A percentile compares a stretch with the other conserved stretches of the same genome.
Evolutionary conservation across 495 filamentous ascomycete genomes (phyloP).

Genomic region (Neurospora hispaniola): DNA sequence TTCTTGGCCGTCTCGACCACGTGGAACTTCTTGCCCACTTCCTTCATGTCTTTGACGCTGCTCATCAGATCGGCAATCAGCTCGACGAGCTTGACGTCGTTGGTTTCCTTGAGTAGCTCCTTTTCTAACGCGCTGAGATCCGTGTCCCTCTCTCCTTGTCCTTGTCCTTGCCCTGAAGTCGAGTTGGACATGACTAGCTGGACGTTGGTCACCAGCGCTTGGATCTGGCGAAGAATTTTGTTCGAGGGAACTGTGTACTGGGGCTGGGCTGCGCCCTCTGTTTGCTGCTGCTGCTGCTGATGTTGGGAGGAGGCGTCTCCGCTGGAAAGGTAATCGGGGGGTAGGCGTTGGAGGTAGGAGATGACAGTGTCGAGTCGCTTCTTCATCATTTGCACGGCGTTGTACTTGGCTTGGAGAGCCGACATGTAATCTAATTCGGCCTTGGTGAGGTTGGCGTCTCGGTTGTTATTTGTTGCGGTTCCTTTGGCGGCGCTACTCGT

Average conservation of each 20-base stretch:
- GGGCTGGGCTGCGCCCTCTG: slow-evolving; percentile 23
- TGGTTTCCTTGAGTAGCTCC: slow-evolving; percentile 56
- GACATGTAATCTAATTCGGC: slow-evolving; percentile 68
- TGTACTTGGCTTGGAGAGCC: slow-evolving; percentile 70
- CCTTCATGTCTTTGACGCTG: slow-evolving; percentile 53
- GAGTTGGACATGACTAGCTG: slow-evolving; percentile 41
- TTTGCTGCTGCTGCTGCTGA: slow-evolving; percentile 14
- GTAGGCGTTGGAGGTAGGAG: slow-evolving; percentile 66
- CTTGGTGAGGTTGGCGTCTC: slow-evolving; percentile 45
- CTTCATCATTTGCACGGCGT: slow-evolving; percentile 86
- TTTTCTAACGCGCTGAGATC: slow-evolving; percentile 41
- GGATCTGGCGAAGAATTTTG: slow-evolving; percentile 53
- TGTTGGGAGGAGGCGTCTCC: slow-evolving; percentile 14
- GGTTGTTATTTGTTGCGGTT: slow-evolving; percentile 16
- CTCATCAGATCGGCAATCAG: slow-evolving; percentile 59
- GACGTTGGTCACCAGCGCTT: slow-evolving; percentile 53
- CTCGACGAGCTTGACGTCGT: slow-evolving; percentile 65
- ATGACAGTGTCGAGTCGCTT: slow-evolving; percentile 73
- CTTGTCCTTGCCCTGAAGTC: background rate
- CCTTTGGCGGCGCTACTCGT: slow-evolving; percentile 16
- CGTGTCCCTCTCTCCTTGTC: slow-evolving; percentile 8
- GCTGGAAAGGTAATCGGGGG: slow-evolving; percentile 46
- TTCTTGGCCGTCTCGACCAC: slow-evolving; percentile 43
- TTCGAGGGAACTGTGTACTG: slow-evolving; percentile 46
- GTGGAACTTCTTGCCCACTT: slow-evolving; percentile 61